A percentile compares a stretch with the other conserved stretches of the same genome.
These are phyloP conservation scores for Hygrophila difformis DNA, from an alignment of 257 asterid species.

Conservation along the genomic window DNA sequence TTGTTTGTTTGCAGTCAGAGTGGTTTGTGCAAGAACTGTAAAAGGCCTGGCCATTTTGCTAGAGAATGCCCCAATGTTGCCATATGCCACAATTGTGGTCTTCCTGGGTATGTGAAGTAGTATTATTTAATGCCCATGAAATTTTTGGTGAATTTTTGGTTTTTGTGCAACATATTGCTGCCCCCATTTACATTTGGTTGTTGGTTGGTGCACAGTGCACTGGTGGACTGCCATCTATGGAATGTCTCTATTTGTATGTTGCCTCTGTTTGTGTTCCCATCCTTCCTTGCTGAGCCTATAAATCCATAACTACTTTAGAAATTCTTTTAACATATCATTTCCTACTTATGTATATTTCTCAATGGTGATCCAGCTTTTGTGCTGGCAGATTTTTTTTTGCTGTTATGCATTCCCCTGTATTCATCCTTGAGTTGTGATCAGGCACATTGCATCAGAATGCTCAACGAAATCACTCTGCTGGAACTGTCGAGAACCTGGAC, in stretches of 20 bases:
- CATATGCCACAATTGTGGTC: conserved; percentile 94
- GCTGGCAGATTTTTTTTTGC: no score
- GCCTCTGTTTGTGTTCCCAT: not conserved
- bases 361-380: conserved; percentile 2
- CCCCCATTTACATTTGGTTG: no score
- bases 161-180: no score
- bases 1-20: conserved; percentile 49
- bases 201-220: conserved; percentile 6
- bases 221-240: not conserved
- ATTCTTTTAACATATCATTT: not conserved
- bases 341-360: not conserved
- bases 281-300: not conserved
- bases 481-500: conserved; percentile 90
- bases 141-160: not conserved
- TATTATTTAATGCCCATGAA: no score
- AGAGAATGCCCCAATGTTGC: conserved; percentile 95
- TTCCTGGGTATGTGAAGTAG: conserved; percentile 83
- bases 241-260: not conserved
- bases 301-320: not conserved
- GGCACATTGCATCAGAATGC: conserved; percentile 80
- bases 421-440: conserved; percentile 22
- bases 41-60: conserved; percentile 94
- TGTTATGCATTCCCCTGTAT: conserved; percentile 16
- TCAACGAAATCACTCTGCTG: conserved; percentile 66
- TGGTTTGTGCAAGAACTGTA: conserved; percentile 89